A percentile compares a stretch with the other conserved stretches of the same genome.
These are phyloP conservation scores for Fragilariopsis cylindrus DNA, from an alignment of 108 stramenopile species.

Conservation along the genomic window DNA sequence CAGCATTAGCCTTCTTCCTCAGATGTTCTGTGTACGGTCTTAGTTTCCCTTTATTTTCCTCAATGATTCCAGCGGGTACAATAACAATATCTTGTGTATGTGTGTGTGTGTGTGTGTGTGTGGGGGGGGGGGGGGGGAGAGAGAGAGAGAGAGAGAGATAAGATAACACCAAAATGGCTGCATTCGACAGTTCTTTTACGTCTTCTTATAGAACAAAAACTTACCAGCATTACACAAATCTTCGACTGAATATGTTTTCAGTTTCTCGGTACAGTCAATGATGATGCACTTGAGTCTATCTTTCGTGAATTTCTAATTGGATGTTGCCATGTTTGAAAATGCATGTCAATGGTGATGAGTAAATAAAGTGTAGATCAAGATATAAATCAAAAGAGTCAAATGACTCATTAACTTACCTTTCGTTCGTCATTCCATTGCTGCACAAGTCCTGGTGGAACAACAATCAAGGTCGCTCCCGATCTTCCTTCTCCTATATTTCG, in stretches of 20 bases:
- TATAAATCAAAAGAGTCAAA: too few relatives aligned
- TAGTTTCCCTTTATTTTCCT: conserved; percentile 38
- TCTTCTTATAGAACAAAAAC: too few relatives aligned
- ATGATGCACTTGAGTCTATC: conserved; percentile 42
- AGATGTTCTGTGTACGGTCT: conserved; percentile 52
- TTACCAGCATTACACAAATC: conserved; percentile 48
- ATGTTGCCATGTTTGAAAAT: too few relatives aligned
- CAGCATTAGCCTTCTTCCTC: conserved; percentile 39
- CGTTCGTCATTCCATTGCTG: conserved; percentile 74
- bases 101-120: too few relatives aligned
- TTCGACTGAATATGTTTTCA: conserved; percentile 42
- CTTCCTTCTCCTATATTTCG: conserved; percentile 30
- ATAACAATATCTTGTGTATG: conserved; percentile 44
- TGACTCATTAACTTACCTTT: neutral
- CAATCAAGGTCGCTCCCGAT: conserved; percentile 66
- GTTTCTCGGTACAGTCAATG: conserved; percentile 46
- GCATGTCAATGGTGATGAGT: too few relatives aligned
- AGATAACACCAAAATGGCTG: too few relatives aligned
- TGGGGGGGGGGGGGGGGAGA: too few relatives aligned
- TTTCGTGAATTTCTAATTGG: conserved; percentile 44
- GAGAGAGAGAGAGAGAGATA: too few relatives aligned
- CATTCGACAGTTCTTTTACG: too few relatives aligned
- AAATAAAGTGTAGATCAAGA: too few relatives aligned
- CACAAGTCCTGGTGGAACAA: conserved; percentile 74
- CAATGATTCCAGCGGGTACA: conserved; percentile 54